Evolutionary conservation across 306 rosid species (phyloP).

Genomic region (Cercis canadensis): DNA sequence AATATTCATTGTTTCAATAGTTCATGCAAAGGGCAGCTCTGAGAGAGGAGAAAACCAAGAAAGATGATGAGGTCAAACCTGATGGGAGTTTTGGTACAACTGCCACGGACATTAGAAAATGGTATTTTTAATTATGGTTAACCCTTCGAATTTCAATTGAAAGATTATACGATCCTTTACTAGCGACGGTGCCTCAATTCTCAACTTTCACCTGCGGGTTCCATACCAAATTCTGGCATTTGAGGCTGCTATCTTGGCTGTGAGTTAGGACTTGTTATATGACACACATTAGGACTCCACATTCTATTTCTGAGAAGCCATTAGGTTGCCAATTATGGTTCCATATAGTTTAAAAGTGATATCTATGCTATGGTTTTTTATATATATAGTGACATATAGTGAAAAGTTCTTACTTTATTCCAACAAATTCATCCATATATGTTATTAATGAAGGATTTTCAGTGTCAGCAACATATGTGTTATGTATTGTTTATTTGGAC

Average conservation of each 20-base stretch:
- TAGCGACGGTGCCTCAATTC: background rate
- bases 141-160: background rate
- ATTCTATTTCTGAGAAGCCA: background rate
- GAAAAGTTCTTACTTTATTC: too few relatives aligned
- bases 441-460: background rate
- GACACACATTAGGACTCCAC: background rate
- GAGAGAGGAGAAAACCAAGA: constrained; percentile 65
- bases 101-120: constrained; percentile 46
- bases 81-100: constrained; percentile 51
- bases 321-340: background rate
- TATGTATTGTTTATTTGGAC: background rate
- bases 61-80: constrained; percentile 66
- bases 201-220: background rate
- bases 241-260: background rate
- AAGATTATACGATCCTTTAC: background rate
- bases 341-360: background rate
- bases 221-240: background rate
- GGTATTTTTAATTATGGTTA: constrained; percentile 48
- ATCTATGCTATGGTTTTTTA: background rate
- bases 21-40: constrained; percentile 89
- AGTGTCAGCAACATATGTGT: background rate
- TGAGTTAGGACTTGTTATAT: background rate
- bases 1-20: constrained; percentile 34
- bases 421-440: background rate
- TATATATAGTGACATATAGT: too few relatives aligned